These are phyloP conservation scores for Emmonsia crescens DNA, from an alignment of 2,329 filamentous ascomycete species.

Conservation along the genomic window DNA sequence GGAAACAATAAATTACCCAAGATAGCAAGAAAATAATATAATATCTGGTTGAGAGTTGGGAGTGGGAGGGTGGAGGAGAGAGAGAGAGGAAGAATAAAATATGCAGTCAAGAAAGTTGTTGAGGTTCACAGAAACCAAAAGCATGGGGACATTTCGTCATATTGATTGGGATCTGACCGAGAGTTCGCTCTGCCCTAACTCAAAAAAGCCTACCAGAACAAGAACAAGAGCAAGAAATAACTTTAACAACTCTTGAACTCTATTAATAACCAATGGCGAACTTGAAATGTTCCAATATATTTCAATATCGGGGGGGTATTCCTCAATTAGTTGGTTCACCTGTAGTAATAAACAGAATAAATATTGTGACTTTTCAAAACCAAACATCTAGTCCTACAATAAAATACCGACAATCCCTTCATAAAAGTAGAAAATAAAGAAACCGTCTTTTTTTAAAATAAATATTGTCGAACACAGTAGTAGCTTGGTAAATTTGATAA, in stretches of 20 bases:
- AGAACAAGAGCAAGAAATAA: background rate
- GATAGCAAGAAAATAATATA: conserved; percentile 6
- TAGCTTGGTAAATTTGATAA: background rate
- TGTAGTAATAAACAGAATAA: background rate
- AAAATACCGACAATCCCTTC: background rate
- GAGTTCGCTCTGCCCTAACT: background rate
- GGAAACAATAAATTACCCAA: conserved; percentile 4
- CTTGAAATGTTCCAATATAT: background rate
- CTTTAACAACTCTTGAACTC: background rate
- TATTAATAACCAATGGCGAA: background rate
- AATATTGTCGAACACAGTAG: background rate
- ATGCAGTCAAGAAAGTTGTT: background rate
- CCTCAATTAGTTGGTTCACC: background rate
- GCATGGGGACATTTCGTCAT: conserved; percentile 5
- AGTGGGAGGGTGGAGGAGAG: background rate
- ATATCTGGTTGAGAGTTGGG: conserved; percentile 7
- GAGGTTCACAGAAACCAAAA: background rate
- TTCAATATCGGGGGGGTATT: background rate
- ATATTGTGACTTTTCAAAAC: background rate
- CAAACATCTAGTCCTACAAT: conserved; percentile 2
- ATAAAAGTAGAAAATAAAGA: background rate
- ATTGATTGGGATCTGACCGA: background rate
- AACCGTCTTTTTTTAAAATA: background rate
- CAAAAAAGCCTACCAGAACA: background rate
- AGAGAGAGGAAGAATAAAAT: background rate